Conservation (phyloP, 495 filamentous ascomycete genomes). For the Clohesyomyces aquaticus region DNA sequence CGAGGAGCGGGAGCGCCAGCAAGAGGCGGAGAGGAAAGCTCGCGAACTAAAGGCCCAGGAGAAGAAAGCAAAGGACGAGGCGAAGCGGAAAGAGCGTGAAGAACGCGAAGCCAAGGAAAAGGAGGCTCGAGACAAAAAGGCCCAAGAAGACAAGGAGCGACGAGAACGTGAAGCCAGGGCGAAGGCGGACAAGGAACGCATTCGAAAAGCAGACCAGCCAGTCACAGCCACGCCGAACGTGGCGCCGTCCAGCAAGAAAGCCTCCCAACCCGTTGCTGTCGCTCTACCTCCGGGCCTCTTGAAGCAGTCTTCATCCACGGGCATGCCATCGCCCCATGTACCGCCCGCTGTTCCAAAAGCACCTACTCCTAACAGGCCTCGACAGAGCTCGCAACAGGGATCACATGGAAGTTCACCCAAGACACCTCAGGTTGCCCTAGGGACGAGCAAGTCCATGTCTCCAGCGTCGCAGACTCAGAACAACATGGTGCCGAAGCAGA, state of each 20-base stretch:
- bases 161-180: slow-evolving; percentile 48
- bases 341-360: slow-evolving; percentile 83
- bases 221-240: slow-evolving; percentile 46
- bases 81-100: slow-evolving; percentile 66
- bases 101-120: slow-evolving; percentile 75
- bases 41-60: slow-evolving; percentile 74
- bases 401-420: slow-evolving; percentile 72
- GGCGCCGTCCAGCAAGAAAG: slow-evolving; percentile 47
- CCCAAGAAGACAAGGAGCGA: slow-evolving; percentile 54
- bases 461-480: slow-evolving; percentile 62
- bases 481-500: slow-evolving; percentile 40
- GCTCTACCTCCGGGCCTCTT: slow-evolving; percentile 61
- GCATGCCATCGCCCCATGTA: slow-evolving; percentile 76
- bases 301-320: slow-evolving; percentile 50
- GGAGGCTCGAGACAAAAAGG: slow-evolving; percentile 60
- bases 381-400: slow-evolving; percentile 81
- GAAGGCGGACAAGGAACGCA: slow-evolving; percentile 52
- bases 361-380: slow-evolving; percentile 73
- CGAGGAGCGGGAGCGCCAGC: slow-evolving; percentile 82
- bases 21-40: slow-evolving; percentile 72
- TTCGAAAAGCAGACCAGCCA: slow-evolving; percentile 57
- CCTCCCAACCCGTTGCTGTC: slow-evolving; percentile 53
- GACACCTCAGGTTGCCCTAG: slow-evolving; percentile 57
- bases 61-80: slow-evolving; percentile 67
- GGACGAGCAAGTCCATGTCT: slow-evolving; percentile 66